Evolutionary conservation across 2,329 filamentous ascomycete genomes (phyloP).

Genomic region (Drechslerella coelobrocha): DNA sequence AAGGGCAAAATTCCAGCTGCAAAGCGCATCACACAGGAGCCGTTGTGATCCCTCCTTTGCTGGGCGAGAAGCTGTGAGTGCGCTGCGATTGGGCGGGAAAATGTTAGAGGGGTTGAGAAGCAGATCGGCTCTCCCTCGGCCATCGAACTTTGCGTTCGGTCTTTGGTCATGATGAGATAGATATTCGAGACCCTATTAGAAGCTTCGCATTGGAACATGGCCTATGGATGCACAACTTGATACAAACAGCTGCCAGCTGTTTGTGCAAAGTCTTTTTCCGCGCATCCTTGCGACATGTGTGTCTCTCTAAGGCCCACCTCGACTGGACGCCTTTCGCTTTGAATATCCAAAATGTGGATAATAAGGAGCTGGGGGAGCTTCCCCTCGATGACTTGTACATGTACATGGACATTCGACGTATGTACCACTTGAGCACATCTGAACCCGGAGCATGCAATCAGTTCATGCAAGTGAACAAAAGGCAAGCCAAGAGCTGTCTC

Average conservation of each 20-base stretch:
- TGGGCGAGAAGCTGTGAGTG: neutral
- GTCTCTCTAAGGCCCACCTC: conserved; percentile 38
- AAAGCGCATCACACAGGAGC: conserved; percentile 21
- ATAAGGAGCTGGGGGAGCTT: conserved; percentile 32
- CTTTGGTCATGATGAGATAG: too few relatives aligned
- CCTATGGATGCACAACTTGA: conserved; percentile 28
- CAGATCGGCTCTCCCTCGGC: too few relatives aligned
- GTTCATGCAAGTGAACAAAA: conserved; percentile 50
- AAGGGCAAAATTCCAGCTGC: conserved; percentile 48
- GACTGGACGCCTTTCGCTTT: conserved; percentile 48
- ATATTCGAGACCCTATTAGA: too few relatives aligned
- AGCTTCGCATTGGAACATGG: too few relatives aligned
- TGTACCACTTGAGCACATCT: conserved; percentile 48
- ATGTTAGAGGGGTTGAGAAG: neutral
- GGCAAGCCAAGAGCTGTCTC: conserved; percentile 38
- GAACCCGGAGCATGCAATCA: conserved; percentile 45
- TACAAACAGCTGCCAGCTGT: conserved; percentile 45
- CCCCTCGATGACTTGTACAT: conserved; percentile 50
- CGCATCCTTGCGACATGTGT: conserved; percentile 45
- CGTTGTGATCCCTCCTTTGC: conserved; percentile 33
- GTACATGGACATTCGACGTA: conserved; percentile 17
- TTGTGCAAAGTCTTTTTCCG: conserved; percentile 39
- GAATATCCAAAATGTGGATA: conserved; percentile 52
- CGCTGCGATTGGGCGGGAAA: neutral
- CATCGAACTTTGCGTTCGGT: too few relatives aligned